These are phyloP conservation scores for Striga hermonthica DNA, from an alignment of 305 asterid species.

Conservation along the genomic window DNA sequence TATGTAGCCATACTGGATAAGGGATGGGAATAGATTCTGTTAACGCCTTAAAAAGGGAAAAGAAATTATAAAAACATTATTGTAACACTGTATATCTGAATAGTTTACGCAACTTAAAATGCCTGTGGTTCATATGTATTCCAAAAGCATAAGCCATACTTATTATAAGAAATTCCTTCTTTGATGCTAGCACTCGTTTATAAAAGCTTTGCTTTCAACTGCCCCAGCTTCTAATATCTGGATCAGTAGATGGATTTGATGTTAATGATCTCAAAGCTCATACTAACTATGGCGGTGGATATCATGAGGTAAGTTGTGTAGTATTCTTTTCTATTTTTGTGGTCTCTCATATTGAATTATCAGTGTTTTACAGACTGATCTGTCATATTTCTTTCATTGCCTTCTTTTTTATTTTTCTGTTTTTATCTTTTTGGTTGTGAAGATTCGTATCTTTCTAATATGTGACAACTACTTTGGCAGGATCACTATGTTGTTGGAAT, in stretches of 20 bases:
- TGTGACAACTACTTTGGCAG: slow-evolving; percentile 56
- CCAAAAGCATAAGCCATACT: background rate
- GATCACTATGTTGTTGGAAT: slow-evolving; percentile 85
- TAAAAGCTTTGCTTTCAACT: slow-evolving; percentile 23
- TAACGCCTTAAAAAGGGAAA: too few species aligned
- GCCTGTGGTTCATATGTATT: background rate
- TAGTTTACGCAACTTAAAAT: too few species aligned
- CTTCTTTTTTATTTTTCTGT: too few species aligned
- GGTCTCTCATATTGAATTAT: too few species aligned
- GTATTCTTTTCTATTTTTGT: slow-evolving; percentile 4
- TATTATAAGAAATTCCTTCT: background rate
- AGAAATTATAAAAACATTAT: too few species aligned
- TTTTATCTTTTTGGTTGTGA: too few species aligned
- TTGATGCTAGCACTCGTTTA: slow-evolving; percentile 19
- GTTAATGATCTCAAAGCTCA: slow-evolving; percentile 78
- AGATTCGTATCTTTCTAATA: too few species aligned
- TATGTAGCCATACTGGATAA: background rate
- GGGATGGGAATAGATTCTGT: too few species aligned
- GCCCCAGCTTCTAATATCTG: slow-evolving; percentile 86
- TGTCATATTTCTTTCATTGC: too few species aligned
- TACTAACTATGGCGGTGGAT: slow-evolving; percentile 88
- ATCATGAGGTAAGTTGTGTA: slow-evolving; percentile 57
- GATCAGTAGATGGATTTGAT: slow-evolving; percentile 86
- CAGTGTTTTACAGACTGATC: too few species aligned
- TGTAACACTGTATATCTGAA: too few species aligned